Percentiles rank a stretch among this genome's conserved stretches.
These are phyloP conservation scores for Acanthamoeba polyphaga DNA, from an alignment of 208 protist genomes.

Conservation along the genomic window DNA sequence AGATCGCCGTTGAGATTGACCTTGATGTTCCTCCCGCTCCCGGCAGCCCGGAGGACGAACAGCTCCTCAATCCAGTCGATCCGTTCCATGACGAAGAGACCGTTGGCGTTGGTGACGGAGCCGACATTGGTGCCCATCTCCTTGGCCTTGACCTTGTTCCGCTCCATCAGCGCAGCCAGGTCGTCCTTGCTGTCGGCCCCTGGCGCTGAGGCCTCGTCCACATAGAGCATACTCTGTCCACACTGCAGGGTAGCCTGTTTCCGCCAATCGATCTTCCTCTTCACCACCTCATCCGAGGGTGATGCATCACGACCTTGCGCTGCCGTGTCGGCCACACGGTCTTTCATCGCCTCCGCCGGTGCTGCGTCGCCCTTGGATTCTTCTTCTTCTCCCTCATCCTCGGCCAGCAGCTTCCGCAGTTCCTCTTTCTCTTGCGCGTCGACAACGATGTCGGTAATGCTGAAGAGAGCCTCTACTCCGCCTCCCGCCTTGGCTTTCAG, in stretches of 20 bases:
- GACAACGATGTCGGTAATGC: slow-evolving; percentile 14
- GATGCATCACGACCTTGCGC: too few relatives aligned
- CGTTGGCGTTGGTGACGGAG: neutral
- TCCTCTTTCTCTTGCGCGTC: slow-evolving; percentile 8
- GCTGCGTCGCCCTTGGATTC: neutral
- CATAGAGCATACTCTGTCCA: slow-evolving; percentile 3
- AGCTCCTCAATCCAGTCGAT: slow-evolving; percentile 64
- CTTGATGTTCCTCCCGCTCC: neutral
- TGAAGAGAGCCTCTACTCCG: neutral
- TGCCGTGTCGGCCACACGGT: too few relatives aligned
- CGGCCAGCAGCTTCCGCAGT: slow-evolving; percentile 4
- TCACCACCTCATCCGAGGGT: neutral
- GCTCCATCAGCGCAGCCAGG: neutral
- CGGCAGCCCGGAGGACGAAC: neutral
- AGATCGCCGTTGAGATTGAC: slow-evolving; percentile 68
- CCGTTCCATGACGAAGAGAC: slow-evolving; percentile 32
- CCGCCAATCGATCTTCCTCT: slow-evolving; percentile 35
- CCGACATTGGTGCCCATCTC: neutral
- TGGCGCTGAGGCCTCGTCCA: neutral
- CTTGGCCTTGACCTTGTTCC: slow-evolving; percentile 14
- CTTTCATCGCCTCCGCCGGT: neutral
- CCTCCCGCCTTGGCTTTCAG: neutral
- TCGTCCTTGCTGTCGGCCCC: neutral
- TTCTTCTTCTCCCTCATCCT: neutral
- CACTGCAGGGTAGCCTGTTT: slow-evolving; percentile 58